Percentiles rank a stretch among this genome's conserved stretches.
Evolutionary conservation across 495 filamentous ascomycete species (phyloP).

Genomic region (Xylaria curta): DNA sequence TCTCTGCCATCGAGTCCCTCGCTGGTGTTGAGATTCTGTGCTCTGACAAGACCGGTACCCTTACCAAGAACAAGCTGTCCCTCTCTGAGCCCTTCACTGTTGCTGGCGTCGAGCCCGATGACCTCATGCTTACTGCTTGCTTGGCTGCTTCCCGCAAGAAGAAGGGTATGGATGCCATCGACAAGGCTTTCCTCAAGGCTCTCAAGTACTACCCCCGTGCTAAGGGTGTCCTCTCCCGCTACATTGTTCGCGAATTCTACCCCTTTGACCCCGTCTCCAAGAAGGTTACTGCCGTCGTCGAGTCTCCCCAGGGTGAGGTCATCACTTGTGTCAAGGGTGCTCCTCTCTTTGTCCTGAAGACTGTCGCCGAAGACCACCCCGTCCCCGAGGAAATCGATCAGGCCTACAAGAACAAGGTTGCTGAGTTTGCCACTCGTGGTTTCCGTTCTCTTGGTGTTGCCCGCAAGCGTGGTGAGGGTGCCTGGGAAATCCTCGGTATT

Average conservation of each 20-base stretch:
- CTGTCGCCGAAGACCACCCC: slow-evolving; percentile 79
- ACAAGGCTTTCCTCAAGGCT: slow-evolving; percentile 90
- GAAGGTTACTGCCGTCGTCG: slow-evolving; percentile 84
- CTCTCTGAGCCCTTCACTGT: slow-evolving; percentile 84
- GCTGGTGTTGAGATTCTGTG: slow-evolving; percentile 96
- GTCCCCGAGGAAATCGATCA: slow-evolving; percentile 74
- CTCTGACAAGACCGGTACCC: slow-evolving; percentile 94
- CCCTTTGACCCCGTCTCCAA: slow-evolving; percentile 96
- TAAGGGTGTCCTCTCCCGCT: slow-evolving; percentile 75
- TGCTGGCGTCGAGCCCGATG: slow-evolving; percentile 76
- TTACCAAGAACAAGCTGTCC: slow-evolving; percentile 92
- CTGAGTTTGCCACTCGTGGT: slow-evolving; percentile 88
- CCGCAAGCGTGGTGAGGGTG: slow-evolving; percentile 75
- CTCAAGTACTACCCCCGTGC: slow-evolving; percentile 79
- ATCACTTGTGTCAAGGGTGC: slow-evolving; percentile 92
- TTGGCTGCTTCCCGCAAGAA: slow-evolving; percentile 91
- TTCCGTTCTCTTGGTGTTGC: slow-evolving; percentile 93
- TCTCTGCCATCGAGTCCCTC: slow-evolving; percentile 92
- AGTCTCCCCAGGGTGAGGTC: slow-evolving; percentile 79
- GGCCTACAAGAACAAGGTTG: slow-evolving; percentile 87
- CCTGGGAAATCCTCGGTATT: slow-evolving; percentile 92
- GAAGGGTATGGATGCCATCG: slow-evolving; percentile 93
- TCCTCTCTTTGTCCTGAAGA: slow-evolving; percentile 81
- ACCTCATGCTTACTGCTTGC: slow-evolving; percentile 90
- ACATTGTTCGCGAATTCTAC: slow-evolving; percentile 78